Evolutionary conservation across 2,329 filamentous ascomycete species (phyloP), one percentile per base, ranked within the genome.

Genomic region (Fusarium anthophilum): DNA sequence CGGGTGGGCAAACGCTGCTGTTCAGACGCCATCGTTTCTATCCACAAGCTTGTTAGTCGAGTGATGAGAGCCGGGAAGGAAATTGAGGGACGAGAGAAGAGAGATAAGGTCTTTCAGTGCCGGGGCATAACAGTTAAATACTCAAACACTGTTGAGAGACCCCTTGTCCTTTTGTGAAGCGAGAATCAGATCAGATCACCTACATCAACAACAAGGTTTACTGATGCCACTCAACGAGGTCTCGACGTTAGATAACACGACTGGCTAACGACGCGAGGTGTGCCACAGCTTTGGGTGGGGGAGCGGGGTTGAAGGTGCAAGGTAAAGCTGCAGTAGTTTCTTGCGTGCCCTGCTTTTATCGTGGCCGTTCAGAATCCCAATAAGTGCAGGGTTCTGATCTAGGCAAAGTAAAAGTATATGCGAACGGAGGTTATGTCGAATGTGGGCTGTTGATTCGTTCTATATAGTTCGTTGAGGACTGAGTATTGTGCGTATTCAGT

Each of bases 1-100:
- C 94, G 89, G 45, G 85, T 84, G 59, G 89, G 87, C 58, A 90
- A 70, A 66, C 77, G 77, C 57, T 80, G 71, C 72, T 82, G 80
- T 62, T 83, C 78, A 63, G 80, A 79, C 68, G 81, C 78, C 81
- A 83, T 83, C 66, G 50, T 53, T 78, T 61, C 63, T 69, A 38
- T 68, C 58, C 53, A 56, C 53, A 60, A 56, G 37, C 55, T 74
- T 65, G 56, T 78, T 44, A 78, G 72, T 69, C 37, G 68, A 66
- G 55, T 65, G 22, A 37, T 43, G 35, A 63, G 51, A 60, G 50
- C 38, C 35, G 69, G 30, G 14, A 45, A 63, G 45, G 37, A 30
- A 51, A 62, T 32, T 39, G 45, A 38, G 50, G 54, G 60, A 45
- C 48, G 53, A 64, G 64, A 59, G 60, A 56, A 37, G 64, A 69